Evolutionary conservation across 345 rosid genomes (phyloP).

Genomic region (Clausena lansium): DNA sequence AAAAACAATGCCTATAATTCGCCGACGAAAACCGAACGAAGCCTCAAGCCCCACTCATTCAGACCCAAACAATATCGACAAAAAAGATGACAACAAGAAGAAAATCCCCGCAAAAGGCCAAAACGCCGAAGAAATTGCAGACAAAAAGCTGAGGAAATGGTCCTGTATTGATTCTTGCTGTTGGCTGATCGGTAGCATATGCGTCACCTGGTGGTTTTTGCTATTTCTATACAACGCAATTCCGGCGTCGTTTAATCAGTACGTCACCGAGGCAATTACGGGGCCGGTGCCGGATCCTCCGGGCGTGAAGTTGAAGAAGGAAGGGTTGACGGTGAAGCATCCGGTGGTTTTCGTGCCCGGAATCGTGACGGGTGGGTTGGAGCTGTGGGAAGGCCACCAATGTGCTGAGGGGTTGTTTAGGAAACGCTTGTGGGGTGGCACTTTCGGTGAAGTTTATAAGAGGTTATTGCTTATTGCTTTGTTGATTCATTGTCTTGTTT

Average conservation of each 20-base stretch:
- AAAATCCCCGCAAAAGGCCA: background rate
- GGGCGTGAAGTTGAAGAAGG: constrained; percentile 77
- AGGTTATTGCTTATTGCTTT: constrained; percentile 44
- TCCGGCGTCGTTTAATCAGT: constrained; percentile 87
- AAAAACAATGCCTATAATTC: constrained; percentile 19
- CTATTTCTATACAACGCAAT: constrained; percentile 80
- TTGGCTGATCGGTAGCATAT: constrained; percentile 84
- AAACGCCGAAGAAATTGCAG: background rate
- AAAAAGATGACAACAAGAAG: constrained; percentile 21
- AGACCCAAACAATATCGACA: background rate
- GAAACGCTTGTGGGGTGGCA: constrained; percentile 97
- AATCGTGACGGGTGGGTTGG: constrained; percentile 91
- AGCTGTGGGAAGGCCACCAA: constrained; percentile 91
- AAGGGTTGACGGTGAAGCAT: constrained; percentile 74
- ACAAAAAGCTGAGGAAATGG: constrained; percentile 44
- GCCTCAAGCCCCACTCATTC: constrained; percentile 1
- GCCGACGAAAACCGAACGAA: constrained; percentile 23
- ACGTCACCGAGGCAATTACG: constrained; percentile 87
- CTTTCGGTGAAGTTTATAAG: constrained; percentile 94
- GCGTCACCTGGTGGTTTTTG: constrained; percentile 83
- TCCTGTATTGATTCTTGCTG: constrained; percentile 86
- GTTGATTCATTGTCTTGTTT: background rate
- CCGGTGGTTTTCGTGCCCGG: constrained; percentile 96
- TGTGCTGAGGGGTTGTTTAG: constrained; percentile 91
- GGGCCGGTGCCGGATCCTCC: constrained; percentile 95